These are phyloP conservation scores for Penicillium chermesinum DNA, from an alignment of 495 filamentous ascomycete species.

Conservation along the genomic window DNA sequence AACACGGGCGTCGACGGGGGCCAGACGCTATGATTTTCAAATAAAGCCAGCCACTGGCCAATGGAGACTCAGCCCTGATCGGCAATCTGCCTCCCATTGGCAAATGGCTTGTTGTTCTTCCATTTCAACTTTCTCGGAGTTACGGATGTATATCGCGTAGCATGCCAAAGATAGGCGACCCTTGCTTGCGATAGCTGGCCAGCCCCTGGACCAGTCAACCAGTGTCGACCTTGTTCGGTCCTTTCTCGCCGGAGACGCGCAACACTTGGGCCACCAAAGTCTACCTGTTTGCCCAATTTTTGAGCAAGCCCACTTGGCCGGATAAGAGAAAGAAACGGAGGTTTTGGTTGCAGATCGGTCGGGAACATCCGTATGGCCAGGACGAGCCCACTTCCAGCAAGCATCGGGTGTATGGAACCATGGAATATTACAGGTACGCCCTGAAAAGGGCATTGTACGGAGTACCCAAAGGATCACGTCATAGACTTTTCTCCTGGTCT, in stretches of 20 bases:
- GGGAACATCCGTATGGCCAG: slow-evolving; percentile 13
- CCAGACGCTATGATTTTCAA: background rate
- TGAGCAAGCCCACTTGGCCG: background rate
- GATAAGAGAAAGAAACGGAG: background rate
- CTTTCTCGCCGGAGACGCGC: too few relatives aligned
- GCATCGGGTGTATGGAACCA: too few relatives aligned
- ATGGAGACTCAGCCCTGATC: background rate
- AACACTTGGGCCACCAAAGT: too few relatives aligned
- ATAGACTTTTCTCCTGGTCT: too few relatives aligned
- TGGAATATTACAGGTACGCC: too few relatives aligned
- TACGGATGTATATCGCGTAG: too few relatives aligned
- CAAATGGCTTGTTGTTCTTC: background rate
- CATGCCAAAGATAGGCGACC: background rate
- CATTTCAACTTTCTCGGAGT: background rate
- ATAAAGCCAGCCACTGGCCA: background rate
- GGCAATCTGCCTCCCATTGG: background rate
- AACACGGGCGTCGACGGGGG: background rate
- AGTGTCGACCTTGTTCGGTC: background rate
- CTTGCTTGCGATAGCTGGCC: background rate
- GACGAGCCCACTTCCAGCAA: too few relatives aligned
- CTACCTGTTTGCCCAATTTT: too few relatives aligned
- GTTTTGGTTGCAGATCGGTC: slow-evolving; percentile 7
- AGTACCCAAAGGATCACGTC: slow-evolving; percentile 11
- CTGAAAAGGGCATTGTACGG: too few relatives aligned
- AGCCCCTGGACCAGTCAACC: background rate